These are phyloP conservation scores for Penicillium sclerotigenum DNA, from an alignment of 2,329 filamentous ascomycete genomes.

Conservation along the genomic window DNA sequence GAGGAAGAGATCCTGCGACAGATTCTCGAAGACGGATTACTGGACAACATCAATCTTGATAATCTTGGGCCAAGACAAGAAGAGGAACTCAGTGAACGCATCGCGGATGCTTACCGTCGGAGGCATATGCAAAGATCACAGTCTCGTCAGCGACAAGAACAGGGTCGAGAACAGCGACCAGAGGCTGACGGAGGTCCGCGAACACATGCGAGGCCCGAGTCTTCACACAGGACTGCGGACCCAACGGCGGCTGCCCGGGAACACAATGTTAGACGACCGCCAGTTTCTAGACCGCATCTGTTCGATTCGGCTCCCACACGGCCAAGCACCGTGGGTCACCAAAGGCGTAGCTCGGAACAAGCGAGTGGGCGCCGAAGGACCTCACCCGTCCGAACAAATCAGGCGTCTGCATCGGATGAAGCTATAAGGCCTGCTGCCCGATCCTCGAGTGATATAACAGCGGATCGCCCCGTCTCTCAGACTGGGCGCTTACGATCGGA, in stretches of 20 bases:
- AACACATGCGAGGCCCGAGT: conserved; percentile 32
- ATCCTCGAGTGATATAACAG: conserved; percentile 38
- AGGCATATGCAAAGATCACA: conserved; percentile 56
- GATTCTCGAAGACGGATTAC: conserved; percentile 79
- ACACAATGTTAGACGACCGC: conserved; percentile 22
- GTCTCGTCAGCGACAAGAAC: conserved; percentile 33
- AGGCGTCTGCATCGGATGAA: conserved; percentile 36
- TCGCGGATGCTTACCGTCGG: conserved; percentile 81
- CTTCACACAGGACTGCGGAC: conserved; percentile 25
- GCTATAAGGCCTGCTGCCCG: conserved; percentile 32
- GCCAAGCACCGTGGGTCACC: conserved; percentile 26
- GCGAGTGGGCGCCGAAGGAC: conserved; percentile 30
- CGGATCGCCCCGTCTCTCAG: conserved; percentile 31
- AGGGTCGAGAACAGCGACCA: conserved; percentile 30
- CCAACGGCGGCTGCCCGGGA: conserved; percentile 18
- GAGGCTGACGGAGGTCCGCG: conserved; percentile 31
- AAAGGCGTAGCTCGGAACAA: conserved; percentile 38
- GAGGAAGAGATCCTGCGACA: conserved; percentile 86
- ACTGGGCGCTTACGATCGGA: conserved; percentile 24
- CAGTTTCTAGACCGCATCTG: conserved; percentile 34
- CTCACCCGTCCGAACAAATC: conserved; percentile 33
- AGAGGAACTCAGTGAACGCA: conserved; percentile 84
- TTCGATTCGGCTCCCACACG: conserved; percentile 30
- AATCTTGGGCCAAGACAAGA: conserved; percentile 80
- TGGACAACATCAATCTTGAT: conserved; percentile 85